Conservation (phyloP, 2,329 filamentous ascomycete genomes). For the Trichoderma atroviride region DNA sequence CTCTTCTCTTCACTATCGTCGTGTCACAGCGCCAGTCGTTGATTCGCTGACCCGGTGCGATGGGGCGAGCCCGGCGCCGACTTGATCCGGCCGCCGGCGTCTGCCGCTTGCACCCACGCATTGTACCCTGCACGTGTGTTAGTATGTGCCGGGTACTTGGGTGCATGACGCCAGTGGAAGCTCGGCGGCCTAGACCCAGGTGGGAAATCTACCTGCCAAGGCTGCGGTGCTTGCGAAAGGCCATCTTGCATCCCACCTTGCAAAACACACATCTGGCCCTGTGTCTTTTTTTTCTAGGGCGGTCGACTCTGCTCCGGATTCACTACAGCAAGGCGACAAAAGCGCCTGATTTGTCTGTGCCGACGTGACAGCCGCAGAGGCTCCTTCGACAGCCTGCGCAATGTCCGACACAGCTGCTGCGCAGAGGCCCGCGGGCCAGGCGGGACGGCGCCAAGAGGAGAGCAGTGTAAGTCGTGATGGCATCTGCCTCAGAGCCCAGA, state of each 20-base stretch:
- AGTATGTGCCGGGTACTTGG: background rate
- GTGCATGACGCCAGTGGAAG: background rate
- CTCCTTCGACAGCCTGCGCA: constrained; percentile 5
- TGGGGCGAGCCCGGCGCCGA: constrained; percentile 13
- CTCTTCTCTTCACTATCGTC: background rate
- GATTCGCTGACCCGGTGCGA: constrained; percentile 22
- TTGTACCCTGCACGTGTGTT: background rate
- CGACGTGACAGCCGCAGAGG: background rate
- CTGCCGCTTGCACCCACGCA: background rate
- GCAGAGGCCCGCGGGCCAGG: constrained; percentile 34
- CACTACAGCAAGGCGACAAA: constrained; percentile 1
- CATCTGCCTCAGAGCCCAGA: background rate
- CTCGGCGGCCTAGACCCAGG: background rate
- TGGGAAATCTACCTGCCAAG: constrained; percentile 4
- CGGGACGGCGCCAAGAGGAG: constrained; percentile 31
- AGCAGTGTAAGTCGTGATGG: constrained; percentile 34
- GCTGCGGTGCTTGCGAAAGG: constrained; percentile 21
- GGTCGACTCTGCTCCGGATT: background rate
- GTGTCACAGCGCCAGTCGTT: constrained; percentile 15
- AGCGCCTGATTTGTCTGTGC: constrained; percentile 8
- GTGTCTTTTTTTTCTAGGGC: background rate
- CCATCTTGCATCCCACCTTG: constrained; percentile 23
- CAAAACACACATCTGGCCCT: background rate
- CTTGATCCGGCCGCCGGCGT: constrained; percentile 20
- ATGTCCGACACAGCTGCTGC: constrained; percentile 37